phyloP scores from a whole-genome alignment of 169 alveolate genomes.

The Toxoplasma gondii region DNA sequence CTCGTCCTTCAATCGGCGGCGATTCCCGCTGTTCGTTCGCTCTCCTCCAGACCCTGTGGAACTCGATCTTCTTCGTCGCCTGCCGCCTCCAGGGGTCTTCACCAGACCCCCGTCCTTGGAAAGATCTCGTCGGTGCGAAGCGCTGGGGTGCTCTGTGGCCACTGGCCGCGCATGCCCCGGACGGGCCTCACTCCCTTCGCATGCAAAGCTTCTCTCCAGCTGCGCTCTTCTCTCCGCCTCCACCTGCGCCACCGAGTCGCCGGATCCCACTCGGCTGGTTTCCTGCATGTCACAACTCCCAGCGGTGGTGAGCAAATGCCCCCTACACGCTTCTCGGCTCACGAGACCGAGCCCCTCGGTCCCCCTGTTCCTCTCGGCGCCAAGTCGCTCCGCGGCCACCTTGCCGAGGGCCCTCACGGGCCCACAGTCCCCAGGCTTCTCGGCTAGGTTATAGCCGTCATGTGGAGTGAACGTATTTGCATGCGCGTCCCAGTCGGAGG shows the following conservation, averaged over 20 bases:
- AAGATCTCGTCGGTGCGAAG: background rate
- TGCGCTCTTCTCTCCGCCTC: background rate
- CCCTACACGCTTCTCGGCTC: background rate
- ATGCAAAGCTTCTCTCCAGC: background rate
- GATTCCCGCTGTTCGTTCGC: background rate
- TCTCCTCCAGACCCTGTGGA: background rate
- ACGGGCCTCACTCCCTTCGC: background rate
- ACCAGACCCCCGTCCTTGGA: background rate
- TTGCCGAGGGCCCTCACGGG: background rate
- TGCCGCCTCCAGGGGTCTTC: background rate
- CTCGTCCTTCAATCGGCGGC: background rate
- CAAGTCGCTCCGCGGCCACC: background rate
- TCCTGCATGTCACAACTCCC: background rate
- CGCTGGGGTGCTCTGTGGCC: background rate
- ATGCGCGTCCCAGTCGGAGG: constrained; percentile 30
- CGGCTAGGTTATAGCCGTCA: background rate
- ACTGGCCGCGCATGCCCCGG: background rate
- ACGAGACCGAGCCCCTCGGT: background rate
- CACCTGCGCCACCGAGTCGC: background rate
- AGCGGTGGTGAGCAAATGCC: background rate
- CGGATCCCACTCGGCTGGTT: background rate
- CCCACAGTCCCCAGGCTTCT: no score
- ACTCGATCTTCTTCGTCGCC: background rate
- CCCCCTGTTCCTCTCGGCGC: background rate
- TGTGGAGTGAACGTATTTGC: background rate